A percentile compares a stretch with the other conserved stretches of the same genome.
Evolutionary conservation across 371 early-diverging fungal species (phyloP).

Genomic region (Lichtheimia ramosa): DNA sequence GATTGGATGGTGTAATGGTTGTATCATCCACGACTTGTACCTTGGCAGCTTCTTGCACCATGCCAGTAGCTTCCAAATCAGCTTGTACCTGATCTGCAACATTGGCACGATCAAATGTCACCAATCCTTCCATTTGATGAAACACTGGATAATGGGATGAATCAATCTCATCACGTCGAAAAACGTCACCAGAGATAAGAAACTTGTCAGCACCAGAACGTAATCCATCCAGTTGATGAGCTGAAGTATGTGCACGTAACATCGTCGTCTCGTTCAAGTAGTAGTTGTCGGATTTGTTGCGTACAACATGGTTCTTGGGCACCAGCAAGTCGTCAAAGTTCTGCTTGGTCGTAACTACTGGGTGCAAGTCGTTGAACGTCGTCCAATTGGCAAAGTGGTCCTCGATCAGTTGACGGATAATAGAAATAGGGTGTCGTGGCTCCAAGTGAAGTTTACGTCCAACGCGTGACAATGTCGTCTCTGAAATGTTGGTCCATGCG

Average conservation of each 20-base stretch:
- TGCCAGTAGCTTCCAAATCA: conserved; percentile 21
- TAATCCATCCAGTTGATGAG: conserved; percentile 86
- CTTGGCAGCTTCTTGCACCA: conserved; percentile 28
- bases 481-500: conserved; percentile 77
- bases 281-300: conserved; percentile 87
- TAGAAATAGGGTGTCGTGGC: conserved; percentile 87
- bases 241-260: conserved; percentile 94
- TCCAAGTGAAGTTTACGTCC: conserved; percentile 76
- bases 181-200: conserved; percentile 93
- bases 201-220: conserved; percentile 55
- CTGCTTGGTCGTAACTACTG: conserved; percentile 79
- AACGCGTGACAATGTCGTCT: conserved; percentile 76
- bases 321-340: conserved; percentile 95
- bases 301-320: conserved; percentile 81
- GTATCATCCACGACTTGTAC: conserved; percentile 61
- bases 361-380: conserved; percentile 65
- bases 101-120: conserved; percentile 42
- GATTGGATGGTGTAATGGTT: conserved; percentile 55
- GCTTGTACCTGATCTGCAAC: conserved; percentile 16
- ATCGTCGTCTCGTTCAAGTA: conserved; percentile 82
- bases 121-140: conserved; percentile 97
- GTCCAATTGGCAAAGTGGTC: conserved; percentile 67
- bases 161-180: conserved; percentile 97
- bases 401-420: conserved; percentile 81
- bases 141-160: conserved; percentile 95